These are phyloP conservation scores for Penicillium malachiteum DNA, from an alignment of 495 filamentous ascomycete species.

Conservation along the genomic window DNA sequence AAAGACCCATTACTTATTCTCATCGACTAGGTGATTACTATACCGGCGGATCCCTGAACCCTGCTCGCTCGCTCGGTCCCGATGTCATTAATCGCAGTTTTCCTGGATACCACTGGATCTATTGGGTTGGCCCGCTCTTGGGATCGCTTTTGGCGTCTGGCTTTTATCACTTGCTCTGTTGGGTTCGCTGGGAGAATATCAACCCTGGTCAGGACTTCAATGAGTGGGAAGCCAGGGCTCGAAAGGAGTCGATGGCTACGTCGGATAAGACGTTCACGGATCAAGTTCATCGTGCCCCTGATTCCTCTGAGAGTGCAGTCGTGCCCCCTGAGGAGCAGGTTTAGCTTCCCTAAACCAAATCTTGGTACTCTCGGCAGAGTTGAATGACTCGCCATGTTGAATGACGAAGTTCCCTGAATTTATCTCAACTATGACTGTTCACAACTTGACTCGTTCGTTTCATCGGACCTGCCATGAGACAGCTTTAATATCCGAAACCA, in stretches of 20 bases:
- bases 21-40: constrained; percentile 59
- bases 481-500: too few species aligned
- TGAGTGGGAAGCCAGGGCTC: constrained; percentile 31
- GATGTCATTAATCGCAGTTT: constrained; percentile 65
- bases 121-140: constrained; percentile 66
- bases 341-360: neutral
- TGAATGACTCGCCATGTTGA: too few species aligned
- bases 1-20: neutral
- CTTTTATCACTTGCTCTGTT: constrained; percentile 66
- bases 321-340: neutral
- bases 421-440: too few species aligned
- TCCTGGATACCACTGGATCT: constrained; percentile 53
- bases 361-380: too few species aligned
- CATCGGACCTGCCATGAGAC: too few species aligned
- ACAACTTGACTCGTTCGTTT: too few species aligned
- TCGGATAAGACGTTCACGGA: constrained; percentile 19
- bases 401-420: too few species aligned
- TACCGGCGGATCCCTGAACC: constrained; percentile 73
- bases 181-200: constrained; percentile 70
- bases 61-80: constrained; percentile 71
- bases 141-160: constrained; percentile 64
- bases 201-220: constrained; percentile 72
- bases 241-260: constrained; percentile 5
- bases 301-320: neutral
- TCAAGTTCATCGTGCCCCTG: constrained; percentile 1